phyloP scores from a whole-genome alignment of 345 rosid species.

The Boechera retrofracta region DNA sequence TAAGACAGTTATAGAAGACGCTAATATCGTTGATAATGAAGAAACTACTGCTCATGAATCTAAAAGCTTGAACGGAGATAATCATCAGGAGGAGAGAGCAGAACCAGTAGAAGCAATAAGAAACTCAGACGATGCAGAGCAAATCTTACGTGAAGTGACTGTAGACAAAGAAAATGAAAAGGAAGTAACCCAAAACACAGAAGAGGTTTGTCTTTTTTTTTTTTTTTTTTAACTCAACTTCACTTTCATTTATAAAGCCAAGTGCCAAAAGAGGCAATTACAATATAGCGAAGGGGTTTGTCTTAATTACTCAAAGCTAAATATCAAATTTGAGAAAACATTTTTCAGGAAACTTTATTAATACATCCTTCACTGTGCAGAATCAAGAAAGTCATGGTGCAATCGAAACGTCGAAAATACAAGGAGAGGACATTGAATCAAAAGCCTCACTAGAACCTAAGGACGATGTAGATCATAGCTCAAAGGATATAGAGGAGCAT shows the following conservation, averaged over 20 bases:
- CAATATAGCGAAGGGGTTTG: slow-evolving; percentile 21
- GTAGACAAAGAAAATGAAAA: slow-evolving; percentile 5
- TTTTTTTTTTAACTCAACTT: too few relatives aligned
- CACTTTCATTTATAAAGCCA: too few relatives aligned
- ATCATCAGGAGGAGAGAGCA: slow-evolving; percentile 7
- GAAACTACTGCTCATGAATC: slow-evolving; percentile 27
- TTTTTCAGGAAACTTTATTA: not conserved
- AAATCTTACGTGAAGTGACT: slow-evolving; percentile 14
- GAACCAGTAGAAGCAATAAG: slow-evolving; percentile 17
- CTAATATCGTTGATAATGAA: slow-evolving; percentile 2
- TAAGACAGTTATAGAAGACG: not conserved
- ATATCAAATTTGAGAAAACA: not conserved
- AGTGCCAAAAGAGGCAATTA: too few relatives aligned
- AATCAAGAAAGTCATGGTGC: not conserved
- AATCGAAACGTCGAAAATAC: not conserved
- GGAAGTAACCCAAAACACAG: not conserved
- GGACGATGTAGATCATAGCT: not conserved
- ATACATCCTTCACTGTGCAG: slow-evolving; percentile 15
- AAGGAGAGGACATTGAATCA: slow-evolving; percentile 12
- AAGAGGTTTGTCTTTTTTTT: slow-evolving; percentile 18
- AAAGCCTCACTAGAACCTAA: not conserved
- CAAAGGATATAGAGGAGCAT: slow-evolving; percentile 18
- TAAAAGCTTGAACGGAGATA: not conserved
- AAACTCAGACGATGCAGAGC: not conserved
- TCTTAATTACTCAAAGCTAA: slow-evolving; percentile 19